A percentile compares a stretch with the other conserved stretches of the same genome.
These are phyloP conservation scores for Pseudogymnoascus sp. DNA, from an alignment of 2,329 filamentous ascomycete genomes.

Conservation along the genomic window DNA sequence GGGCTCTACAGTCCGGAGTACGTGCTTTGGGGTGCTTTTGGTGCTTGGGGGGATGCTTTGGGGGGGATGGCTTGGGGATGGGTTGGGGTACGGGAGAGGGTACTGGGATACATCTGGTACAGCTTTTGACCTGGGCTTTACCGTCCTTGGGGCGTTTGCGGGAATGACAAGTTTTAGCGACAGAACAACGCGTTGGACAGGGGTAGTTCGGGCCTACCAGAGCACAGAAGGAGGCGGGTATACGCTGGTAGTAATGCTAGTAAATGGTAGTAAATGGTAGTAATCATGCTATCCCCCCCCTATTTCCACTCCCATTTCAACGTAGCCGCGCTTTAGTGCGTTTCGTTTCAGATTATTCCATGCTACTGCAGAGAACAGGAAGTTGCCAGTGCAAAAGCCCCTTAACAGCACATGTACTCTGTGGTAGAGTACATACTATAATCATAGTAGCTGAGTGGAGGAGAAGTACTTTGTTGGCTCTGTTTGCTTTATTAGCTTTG, in stretches of 20 bases:
- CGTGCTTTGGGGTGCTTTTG: background rate
- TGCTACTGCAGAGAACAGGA: constrained; percentile 2
- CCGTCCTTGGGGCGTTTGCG: background rate
- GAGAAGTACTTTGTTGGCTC: background rate
- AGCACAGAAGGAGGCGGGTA: background rate
- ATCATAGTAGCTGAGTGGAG: background rate
- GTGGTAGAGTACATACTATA: background rate
- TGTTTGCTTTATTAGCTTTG: no score
- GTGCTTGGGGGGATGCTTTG: background rate
- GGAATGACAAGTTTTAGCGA: constrained; percentile 1
- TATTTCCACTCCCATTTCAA: background rate
- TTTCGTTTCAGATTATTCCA: constrained; percentile 4
- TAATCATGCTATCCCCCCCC: background rate
- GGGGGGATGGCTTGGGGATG: background rate
- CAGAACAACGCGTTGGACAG: background rate
- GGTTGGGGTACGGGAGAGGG: background rate
- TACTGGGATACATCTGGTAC: background rate
- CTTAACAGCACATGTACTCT: background rate
- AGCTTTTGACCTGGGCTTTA: background rate
- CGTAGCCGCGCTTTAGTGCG: background rate
- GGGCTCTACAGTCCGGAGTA: background rate
- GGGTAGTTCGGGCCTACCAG: background rate
- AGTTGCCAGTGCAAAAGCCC: background rate
- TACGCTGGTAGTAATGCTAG: no score
- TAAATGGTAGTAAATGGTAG: no score